Percentiles rank a stretch among this genome's conserved stretches.
Evolutionary conservation across 1,284 basidiomycete species (phyloP).

Genomic region (Heterobasidion annosum): DNA sequence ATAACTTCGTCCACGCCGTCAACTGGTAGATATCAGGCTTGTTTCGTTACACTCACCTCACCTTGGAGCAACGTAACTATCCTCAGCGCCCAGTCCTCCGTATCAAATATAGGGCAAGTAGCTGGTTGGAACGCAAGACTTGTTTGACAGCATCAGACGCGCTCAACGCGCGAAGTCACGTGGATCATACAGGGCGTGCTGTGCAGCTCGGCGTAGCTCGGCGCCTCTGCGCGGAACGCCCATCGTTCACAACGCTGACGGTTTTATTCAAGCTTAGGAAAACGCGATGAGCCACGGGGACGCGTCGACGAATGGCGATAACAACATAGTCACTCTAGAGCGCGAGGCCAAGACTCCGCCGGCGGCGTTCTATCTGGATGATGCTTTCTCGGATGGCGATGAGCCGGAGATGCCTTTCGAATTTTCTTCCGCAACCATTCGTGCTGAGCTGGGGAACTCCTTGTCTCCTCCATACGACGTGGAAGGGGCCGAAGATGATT

Average conservation of each 20-base stretch:
- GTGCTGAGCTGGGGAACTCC: conserved; percentile 48
- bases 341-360: conserved; percentile 1
- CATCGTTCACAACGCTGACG: too few relatives aligned
- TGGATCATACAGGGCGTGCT: too few relatives aligned
- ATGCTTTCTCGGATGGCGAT: conserved; percentile 57
- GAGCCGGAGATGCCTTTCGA: conserved; percentile 34
- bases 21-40: not conserved
- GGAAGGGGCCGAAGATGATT: conserved; percentile 14
- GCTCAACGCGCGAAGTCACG: too few relatives aligned
- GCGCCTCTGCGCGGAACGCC: too few relatives aligned
- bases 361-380: conserved; percentile 42
- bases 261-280: not conserved
- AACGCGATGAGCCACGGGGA: conserved; percentile 6
- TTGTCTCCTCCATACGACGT: conserved; percentile 21
- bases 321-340: not conserved
- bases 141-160: too few relatives aligned
- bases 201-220: too few relatives aligned
- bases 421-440: conserved; percentile 49
- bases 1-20: not conserved
- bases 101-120: too few relatives aligned
- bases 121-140: too few relatives aligned
- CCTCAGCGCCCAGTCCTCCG: too few relatives aligned
- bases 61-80: not conserved
- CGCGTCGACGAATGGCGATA: conserved; percentile 1
- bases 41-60: not conserved